These are phyloP conservation scores for Entomophthora muscae DNA, from an alignment of 371 early-diverging fungal species.

Conservation along the genomic window DNA sequence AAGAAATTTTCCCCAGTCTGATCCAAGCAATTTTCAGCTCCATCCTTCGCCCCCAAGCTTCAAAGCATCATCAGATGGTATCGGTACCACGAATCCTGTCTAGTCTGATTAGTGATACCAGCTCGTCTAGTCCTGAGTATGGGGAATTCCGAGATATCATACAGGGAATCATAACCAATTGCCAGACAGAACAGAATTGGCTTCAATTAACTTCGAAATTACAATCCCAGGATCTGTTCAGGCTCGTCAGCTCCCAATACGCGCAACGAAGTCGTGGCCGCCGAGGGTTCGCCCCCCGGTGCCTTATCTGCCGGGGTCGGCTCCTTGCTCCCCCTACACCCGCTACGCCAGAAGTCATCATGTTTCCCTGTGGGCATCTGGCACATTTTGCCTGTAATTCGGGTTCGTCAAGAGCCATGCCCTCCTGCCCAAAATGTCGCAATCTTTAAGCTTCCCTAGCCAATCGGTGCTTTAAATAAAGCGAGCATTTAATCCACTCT, in stretches of 20 bases:
- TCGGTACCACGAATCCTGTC: background rate
- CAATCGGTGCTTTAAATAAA: too few relatives aligned
- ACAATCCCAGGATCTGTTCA: background rate
- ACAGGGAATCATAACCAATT: background rate
- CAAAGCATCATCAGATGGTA: background rate
- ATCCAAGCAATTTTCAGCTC: background rate
- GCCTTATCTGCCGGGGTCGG: background rate
- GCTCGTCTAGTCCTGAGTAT: background rate
- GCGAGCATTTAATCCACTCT: too few relatives aligned
- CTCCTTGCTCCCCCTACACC: background rate
- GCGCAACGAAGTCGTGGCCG: background rate
- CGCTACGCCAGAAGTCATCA: background rate
- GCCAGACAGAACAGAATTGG: background rate
- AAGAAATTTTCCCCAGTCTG: background rate
- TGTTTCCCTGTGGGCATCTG: constrained; percentile 5
- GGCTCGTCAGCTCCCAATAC: background rate
- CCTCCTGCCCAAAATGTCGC: background rate
- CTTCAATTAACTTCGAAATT: background rate
- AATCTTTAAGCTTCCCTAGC: too few relatives aligned
- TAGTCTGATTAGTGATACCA: background rate
- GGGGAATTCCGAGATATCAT: constrained; percentile 6
- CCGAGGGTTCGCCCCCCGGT: background rate
- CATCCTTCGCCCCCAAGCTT: background rate
- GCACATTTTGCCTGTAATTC: background rate
- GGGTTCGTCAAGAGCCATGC: background rate